Evolutionary conservation across 2,329 filamentous ascomycete species (phyloP).

Genomic region (Aspergillus alliaceus): DNA sequence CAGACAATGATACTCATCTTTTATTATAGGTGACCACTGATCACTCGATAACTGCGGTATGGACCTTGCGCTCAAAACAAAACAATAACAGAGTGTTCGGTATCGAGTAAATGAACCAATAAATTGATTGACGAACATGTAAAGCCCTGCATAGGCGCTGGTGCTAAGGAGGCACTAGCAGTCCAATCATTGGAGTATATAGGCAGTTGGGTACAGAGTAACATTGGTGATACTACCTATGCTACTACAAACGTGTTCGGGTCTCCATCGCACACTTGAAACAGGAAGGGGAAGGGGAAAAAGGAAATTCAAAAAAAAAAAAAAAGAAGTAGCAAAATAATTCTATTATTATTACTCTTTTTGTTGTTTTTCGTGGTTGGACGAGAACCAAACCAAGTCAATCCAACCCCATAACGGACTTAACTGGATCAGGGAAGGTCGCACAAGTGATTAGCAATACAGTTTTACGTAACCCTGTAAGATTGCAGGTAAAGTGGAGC

Average conservation of each 20-base stretch:
- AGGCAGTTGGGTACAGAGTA: not conserved
- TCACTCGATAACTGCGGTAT: not conserved
- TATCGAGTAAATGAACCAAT: not conserved
- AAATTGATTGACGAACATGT: not conserved
- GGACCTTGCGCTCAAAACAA: not conserved
- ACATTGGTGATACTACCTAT: not conserved
- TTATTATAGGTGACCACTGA: not conserved
- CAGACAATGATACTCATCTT: not conserved
- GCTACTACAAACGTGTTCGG: not conserved
- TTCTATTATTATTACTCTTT: too few species aligned
- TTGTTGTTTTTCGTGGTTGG: not conserved
- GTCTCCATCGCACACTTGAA: not conserved
- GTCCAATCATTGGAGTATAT: not conserved
- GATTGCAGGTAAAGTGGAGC: not conserved
- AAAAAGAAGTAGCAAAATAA: too few species aligned
- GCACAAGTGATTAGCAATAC: not conserved
- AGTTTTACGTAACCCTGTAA: not conserved
- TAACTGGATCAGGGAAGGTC: not conserved
- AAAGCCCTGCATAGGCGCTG: not conserved
- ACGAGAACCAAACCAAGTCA: too few species aligned
- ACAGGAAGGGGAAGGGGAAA: too few species aligned
- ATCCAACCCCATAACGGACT: not conserved
- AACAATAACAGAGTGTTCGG: not conserved
- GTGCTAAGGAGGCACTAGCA: not conserved
- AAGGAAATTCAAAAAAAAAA: not conserved